Conservation (phyloP, 129 eudicot species). For the Kitagawia praeruptora region DNA sequence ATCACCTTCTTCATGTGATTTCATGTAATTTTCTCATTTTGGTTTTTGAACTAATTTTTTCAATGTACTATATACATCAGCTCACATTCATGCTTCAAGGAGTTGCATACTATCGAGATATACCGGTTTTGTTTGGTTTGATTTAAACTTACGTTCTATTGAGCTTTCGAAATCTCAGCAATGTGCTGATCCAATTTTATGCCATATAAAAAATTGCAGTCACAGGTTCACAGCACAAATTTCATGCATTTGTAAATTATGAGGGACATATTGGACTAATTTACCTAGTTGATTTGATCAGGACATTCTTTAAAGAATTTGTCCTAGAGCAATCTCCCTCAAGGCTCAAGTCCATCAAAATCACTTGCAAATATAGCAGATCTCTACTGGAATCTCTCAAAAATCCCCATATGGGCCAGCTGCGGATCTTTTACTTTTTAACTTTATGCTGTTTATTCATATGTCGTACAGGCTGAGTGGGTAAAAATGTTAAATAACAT, state of each 20-base stretch:
- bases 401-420: not conserved
- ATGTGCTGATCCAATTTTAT: too few species aligned
- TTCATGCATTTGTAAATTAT: too few species aligned
- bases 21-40: not conserved
- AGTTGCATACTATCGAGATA: not conserved
- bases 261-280: not conserved
- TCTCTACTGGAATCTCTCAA: not conserved
- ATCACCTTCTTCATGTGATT: not conserved
- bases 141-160: not conserved
- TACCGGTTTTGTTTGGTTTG: not conserved
- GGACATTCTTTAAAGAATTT: not conserved
- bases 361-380: not conserved
- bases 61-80: not conserved
- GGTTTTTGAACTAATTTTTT: not conserved
- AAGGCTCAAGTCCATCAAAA: not conserved
- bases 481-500: not conserved
- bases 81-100: not conserved
- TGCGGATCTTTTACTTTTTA: not conserved
- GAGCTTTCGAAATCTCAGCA: not conserved
- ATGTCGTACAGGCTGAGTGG: not conserved
- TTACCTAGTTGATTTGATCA: not conserved
- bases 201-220: too few species aligned
- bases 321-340: not conserved
- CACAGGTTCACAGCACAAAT: too few species aligned
- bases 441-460: constrained; percentile 2